Conservation (phyloP, 345 rosid genomes). For the Camelina hispida region DNA sequence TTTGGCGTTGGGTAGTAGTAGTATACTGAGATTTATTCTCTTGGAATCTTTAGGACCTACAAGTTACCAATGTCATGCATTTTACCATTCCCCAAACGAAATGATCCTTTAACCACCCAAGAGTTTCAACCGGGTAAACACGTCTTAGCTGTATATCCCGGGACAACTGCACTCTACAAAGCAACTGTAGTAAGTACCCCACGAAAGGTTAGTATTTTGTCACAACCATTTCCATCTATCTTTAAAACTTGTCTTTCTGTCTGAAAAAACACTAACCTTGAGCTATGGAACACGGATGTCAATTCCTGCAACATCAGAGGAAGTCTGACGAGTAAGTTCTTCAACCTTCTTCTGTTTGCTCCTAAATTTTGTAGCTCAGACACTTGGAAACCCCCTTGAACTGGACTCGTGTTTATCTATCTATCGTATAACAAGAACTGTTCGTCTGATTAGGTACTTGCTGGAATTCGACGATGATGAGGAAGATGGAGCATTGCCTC, state of each 20-base stretch:
- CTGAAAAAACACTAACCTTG: neutral
- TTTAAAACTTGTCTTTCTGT: neutral
- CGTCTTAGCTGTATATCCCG: conserved; percentile 99
- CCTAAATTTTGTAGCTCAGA: no score
- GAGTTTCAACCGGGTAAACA: conserved; percentile 74
- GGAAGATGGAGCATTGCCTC: conserved; percentile 94
- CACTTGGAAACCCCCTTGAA: no score
- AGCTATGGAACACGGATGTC: conserved; percentile 10
- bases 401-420: neutral
- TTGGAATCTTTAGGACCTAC: conserved; percentile 59
- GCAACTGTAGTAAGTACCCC: conserved; percentile 85
- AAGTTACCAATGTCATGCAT: conserved; percentile 74
- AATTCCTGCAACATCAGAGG: conserved; percentile 54
- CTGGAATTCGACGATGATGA: conserved; percentile 95
- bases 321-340: conserved; percentile 80
- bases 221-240: conserved; percentile 2
- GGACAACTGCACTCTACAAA: conserved; percentile 93
- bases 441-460: conserved; percentile 55
- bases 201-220: conserved; percentile 59
- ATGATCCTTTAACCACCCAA: conserved; percentile 54
- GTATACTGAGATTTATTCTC: neutral
- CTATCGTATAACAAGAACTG: neutral
- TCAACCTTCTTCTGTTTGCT: neutral
- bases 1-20: neutral
- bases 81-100: conserved; percentile 80